Percentiles rank a stretch among this genome's conserved stretches.
Conservation (phyloP, 768 basidiomycete species). For the Lactarius sp. region DNA sequence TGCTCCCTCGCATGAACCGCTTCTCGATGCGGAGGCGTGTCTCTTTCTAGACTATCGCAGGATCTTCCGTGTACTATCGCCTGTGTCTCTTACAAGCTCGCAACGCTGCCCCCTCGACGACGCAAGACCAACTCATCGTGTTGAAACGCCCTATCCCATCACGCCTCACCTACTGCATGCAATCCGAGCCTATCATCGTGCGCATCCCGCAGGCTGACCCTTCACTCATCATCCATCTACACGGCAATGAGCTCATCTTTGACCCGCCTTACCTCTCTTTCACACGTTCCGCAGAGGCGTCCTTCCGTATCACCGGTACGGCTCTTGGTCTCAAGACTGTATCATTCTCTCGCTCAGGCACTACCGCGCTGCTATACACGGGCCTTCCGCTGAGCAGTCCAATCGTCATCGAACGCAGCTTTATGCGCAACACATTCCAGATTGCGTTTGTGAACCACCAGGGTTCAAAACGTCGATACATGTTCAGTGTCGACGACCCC, state of each 20-base stretch:
- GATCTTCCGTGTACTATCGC: no score
- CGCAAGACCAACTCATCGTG: conserved; percentile 52
- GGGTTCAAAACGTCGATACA: conserved; percentile 76
- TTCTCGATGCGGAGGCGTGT: no score
- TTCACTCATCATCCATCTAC: conserved; percentile 74
- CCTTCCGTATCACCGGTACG: conserved; percentile 85
- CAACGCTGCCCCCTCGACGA: conserved; percentile 36
- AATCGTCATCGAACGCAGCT: conserved; percentile 81
- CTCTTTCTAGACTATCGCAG: no score
- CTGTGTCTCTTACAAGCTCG: conserved; percentile 59
- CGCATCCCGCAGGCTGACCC: conserved; percentile 83
- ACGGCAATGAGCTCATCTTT: conserved; percentile 83
- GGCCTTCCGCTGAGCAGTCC: conserved; percentile 76
- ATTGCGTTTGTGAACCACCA: conserved; percentile 71
- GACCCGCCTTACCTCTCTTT: conserved; percentile 85
- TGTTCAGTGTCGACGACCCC: conserved; percentile 88
- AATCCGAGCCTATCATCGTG: conserved; percentile 84
- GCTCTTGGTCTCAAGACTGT: conserved; percentile 79
- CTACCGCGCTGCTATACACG: conserved; percentile 76
- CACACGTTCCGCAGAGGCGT: conserved; percentile 67
- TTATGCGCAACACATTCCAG: conserved; percentile 97
- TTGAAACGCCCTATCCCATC: conserved; percentile 72
- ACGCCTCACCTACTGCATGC: conserved; percentile 79
- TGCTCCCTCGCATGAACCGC: no score
- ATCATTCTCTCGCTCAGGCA: conserved; percentile 77